phyloP scores from a whole-genome alignment of 2,329 filamentous ascomycete genomes.

The Sclerotinia nivalis region DNA sequence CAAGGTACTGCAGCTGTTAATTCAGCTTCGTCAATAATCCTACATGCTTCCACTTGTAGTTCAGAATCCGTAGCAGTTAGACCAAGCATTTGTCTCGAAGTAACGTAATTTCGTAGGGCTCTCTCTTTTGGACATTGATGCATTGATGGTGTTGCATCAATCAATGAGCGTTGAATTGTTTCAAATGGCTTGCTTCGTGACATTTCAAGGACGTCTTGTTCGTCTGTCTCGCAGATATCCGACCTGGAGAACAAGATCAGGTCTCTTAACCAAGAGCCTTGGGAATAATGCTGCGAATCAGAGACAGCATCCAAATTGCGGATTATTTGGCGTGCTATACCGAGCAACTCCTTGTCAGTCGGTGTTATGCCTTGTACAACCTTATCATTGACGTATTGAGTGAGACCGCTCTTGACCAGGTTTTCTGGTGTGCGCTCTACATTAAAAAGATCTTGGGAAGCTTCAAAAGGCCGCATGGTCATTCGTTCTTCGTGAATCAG shows the following conservation, averaged over 20 bases:
- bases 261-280: slow-evolving; percentile 59
- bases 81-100: slow-evolving; percentile 46
- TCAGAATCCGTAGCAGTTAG: slow-evolving; percentile 60
- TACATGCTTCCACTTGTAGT: slow-evolving; percentile 60
- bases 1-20: slow-evolving; percentile 41
- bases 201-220: background rate
- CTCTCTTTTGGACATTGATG: slow-evolving; percentile 33
- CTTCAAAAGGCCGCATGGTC: slow-evolving; percentile 54
- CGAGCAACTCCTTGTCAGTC: slow-evolving; percentile 55
- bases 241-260: slow-evolving; percentile 51
- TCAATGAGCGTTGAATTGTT: background rate
- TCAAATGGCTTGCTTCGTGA: background rate
- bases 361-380: slow-evolving; percentile 47
- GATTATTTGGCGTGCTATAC: slow-evolving; percentile 61
- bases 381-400: slow-evolving; percentile 51
- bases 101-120: slow-evolving; percentile 34
- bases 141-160: background rate
- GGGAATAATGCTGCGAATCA: slow-evolving; percentile 40
- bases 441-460: slow-evolving; percentile 45
- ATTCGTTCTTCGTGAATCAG: slow-evolving; percentile 64
- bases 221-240: background rate
- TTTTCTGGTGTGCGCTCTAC: slow-evolving; percentile 61
- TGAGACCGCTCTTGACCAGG: slow-evolving; percentile 58
- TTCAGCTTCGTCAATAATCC: slow-evolving; percentile 58
- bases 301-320: slow-evolving; percentile 54